These are phyloP conservation scores for Fusarium vanettenii DNA, from an alignment of 2,329 filamentous ascomycete species.

Conservation along the genomic window DNA sequence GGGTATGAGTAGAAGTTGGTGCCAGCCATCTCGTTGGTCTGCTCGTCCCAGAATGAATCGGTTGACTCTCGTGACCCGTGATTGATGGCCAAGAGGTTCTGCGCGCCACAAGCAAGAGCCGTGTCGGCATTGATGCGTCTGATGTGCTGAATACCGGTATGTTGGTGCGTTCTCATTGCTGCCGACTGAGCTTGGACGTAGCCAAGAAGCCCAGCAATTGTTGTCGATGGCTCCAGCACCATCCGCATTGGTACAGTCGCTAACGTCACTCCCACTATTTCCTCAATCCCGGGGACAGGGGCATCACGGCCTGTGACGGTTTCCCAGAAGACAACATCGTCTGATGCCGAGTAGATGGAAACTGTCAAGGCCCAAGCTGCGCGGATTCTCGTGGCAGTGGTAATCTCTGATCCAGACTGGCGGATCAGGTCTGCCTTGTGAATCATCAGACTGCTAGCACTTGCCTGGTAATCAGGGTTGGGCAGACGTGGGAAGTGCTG, in stretches of 20 bases:
- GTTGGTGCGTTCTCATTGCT: conserved; percentile 21
- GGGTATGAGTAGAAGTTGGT: conserved; percentile 42
- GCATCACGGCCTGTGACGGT: conserved; percentile 39
- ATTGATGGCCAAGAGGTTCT: conserved; percentile 39
- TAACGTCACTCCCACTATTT: conserved; percentile 32
- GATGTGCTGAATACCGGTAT: conserved; percentile 32
- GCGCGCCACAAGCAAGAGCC: conserved; percentile 27
- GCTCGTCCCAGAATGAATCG: conserved; percentile 30
- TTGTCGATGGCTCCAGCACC: not conserved
- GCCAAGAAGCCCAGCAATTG: conserved; percentile 7
- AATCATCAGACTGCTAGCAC: conserved; percentile 28
- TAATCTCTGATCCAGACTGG: conserved; percentile 27
- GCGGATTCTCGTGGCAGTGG: conserved; percentile 30
- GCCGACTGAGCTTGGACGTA: conserved; percentile 25
- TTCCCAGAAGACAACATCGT: conserved; percentile 40
- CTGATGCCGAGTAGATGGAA: conserved; percentile 25
- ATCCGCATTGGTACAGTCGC: conserved; percentile 34
- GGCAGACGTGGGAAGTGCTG: conserved; percentile 39
- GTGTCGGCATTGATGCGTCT: conserved; percentile 28
- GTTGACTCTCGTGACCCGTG: conserved; percentile 7
- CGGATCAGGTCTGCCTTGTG: conserved; percentile 2
- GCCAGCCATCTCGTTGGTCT: conserved; percentile 37
- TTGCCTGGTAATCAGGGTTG: conserved; percentile 21
- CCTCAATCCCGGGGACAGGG: conserved; percentile 30
- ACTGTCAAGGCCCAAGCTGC: conserved; percentile 39